Evolutionary conservation across 129 eudicot genomes (phyloP), one percentile per base, ranked within the genome.

Genomic region (Lactuca saligna): DNA sequence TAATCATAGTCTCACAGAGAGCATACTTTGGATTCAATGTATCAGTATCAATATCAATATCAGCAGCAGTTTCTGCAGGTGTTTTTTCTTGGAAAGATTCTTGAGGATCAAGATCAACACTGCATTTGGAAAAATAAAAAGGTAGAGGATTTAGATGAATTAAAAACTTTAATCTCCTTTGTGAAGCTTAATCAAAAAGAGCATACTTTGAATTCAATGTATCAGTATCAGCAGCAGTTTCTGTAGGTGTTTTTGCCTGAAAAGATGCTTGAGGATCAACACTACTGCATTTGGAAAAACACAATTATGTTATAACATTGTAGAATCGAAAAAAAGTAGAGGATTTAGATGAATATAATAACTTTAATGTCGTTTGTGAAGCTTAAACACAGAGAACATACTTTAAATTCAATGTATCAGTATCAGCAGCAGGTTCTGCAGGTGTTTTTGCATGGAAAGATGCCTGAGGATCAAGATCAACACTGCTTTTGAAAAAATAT

Each of bases 61-160:
- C 29, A 25, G 29, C 29, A 25, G 29, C 29, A 25, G 29, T 25
- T 25, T 25, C 29, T 25, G 1, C 29, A 25, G 29, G 29, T 25
- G 29, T 25, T 25, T 25, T 25, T 25, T 0, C 74, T 44, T 76
- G 73, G 14, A 20, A 74, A 72, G 95, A 89, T 71, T 85, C 55
- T 72, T 75, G 85, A 12, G 93, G 97, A 79, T 82, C 92, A 54
- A 57, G 97, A 79, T 82, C 92, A 54, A 57, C 83, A 73, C 92
- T 89, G 89, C 48, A 63, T 80, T 73, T 54, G 72, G 39, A 79
- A 33, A 57, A 11, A 46, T 12, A 10, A 46, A 4, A 12, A 46
- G 1, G 3, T 46, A 46, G 8, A 39, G 2, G 44, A 39, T 39
- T 39, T 39, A 6, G 44, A 39, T 4, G 9, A 39, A 39, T 39